Evolutionary conservation across 352 stramenopile genomes (phyloP).

Genomic region (Pythium sp.): DNA sequence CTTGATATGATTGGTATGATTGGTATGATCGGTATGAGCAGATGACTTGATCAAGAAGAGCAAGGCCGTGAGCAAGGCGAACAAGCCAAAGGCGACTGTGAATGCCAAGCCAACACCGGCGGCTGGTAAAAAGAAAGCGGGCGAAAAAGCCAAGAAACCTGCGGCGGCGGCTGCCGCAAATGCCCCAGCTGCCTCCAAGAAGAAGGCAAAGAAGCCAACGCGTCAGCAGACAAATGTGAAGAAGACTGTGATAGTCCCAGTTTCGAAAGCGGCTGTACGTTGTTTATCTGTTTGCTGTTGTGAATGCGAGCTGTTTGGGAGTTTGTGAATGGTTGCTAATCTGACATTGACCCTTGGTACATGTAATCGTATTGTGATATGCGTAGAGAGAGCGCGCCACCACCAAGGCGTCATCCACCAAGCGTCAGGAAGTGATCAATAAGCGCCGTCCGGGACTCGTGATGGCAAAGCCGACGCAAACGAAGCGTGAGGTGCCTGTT

Average conservation of each 20-base stretch:
- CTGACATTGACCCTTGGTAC: not conserved
- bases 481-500: slow-evolving; percentile 29
- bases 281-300: not conserved
- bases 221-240: slow-evolving; percentile 70
- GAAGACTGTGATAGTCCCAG: slow-evolving; percentile 64
- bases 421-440: slow-evolving; percentile 71
- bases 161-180: not conserved
- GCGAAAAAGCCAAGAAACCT: slow-evolving; percentile 10
- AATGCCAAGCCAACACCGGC: not conserved
- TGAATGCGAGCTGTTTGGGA: not conserved
- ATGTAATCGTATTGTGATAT: not conserved
- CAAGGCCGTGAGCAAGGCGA: slow-evolving; percentile 23
- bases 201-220: slow-evolving; percentile 20
- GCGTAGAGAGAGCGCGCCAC: slow-evolving; percentile 39
- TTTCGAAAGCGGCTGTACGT: slow-evolving; percentile 62
- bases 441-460: slow-evolving; percentile 60
- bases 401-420: slow-evolving; percentile 44
- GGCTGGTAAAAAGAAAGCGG: slow-evolving; percentile 9
- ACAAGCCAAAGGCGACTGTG: slow-evolving; percentile 21
- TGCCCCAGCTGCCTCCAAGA: slow-evolving; percentile 5
- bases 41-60: slow-evolving; percentile 45
- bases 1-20: not conserved
- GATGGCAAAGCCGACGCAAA: slow-evolving; percentile 24
- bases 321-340: not conserved
- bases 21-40: slow-evolving; percentile 6